These are phyloP conservation scores for Penicillium verhagenii DNA, from an alignment of 495 filamentous ascomycete species.

Conservation along the genomic window DNA sequence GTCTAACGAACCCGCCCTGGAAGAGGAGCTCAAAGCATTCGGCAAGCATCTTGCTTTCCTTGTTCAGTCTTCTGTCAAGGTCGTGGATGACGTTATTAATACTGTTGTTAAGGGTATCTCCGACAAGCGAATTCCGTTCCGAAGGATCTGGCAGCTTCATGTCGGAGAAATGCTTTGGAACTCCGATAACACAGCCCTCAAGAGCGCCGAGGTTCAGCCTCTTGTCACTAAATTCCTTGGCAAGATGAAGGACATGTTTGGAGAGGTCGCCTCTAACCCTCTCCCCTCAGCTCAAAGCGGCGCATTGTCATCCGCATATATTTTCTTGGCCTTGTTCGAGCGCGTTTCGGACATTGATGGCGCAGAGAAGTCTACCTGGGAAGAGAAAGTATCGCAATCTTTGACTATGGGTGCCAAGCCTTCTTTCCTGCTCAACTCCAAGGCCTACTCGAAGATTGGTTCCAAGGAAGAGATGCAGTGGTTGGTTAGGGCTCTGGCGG, in stretches of 20 bases:
- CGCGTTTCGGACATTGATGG: constrained; percentile 30
- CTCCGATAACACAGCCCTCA: constrained; percentile 41
- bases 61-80: constrained; percentile 53
- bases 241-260: constrained; percentile 70
- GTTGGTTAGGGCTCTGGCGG: constrained; percentile 67
- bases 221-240: constrained; percentile 52
- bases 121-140: constrained; percentile 77
- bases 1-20: constrained; percentile 77
- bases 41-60: constrained; percentile 58
- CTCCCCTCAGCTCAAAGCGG: constrained; percentile 73
- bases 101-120: constrained; percentile 74
- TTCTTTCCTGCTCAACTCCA: constrained; percentile 80
- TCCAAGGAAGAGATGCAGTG: constrained; percentile 73
- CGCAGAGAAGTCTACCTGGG: constrained; percentile 37
- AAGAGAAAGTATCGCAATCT: constrained; percentile 58
- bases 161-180: constrained; percentile 72
- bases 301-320: constrained; percentile 68
- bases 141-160: constrained; percentile 77
- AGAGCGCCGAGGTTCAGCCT: constrained; percentile 42
- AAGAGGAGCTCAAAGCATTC: constrained; percentile 70
- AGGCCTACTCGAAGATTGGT: constrained; percentile 75
- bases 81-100: constrained; percentile 64
- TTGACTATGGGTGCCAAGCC: constrained; percentile 68
- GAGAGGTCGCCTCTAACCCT: constrained; percentile 75
- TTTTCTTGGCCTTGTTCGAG: constrained; percentile 61